Evolutionary conservation across 2,329 filamentous ascomycete genomes (phyloP).

Genomic region (Cladosporium colombiae): DNA sequence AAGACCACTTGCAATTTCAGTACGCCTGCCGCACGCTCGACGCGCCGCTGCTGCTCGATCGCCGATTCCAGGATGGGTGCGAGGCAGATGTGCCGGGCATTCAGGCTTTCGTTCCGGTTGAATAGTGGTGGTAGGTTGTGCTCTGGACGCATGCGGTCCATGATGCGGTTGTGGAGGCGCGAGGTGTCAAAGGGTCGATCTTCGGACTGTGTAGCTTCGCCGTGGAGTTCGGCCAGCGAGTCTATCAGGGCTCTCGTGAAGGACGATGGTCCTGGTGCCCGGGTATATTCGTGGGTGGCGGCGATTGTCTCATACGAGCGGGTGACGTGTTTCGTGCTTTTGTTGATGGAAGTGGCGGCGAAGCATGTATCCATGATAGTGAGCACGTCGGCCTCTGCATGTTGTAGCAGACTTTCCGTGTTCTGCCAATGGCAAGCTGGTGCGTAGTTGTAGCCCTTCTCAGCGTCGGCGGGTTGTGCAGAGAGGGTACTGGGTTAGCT

Average conservation of each 20-base stretch:
- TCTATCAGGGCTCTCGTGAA: neutral
- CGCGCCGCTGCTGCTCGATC: slow-evolving; percentile 47
- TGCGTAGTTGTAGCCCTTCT: too few relatives aligned
- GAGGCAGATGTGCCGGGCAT: slow-evolving; percentile 2
- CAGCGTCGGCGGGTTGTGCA: too few relatives aligned
- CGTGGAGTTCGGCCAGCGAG: neutral
- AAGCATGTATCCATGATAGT: slow-evolving; percentile 44
- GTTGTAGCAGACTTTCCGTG: slow-evolving; percentile 35
- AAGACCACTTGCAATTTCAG: neutral
- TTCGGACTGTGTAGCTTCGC: neutral
- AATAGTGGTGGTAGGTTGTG: neutral
- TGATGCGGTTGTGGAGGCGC: neutral
- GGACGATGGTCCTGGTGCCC: neutral
- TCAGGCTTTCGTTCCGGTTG: neutral
- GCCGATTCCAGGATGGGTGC: neutral
- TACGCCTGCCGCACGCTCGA: slow-evolving; percentile 40
- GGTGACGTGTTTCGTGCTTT: slow-evolving; percentile 22
- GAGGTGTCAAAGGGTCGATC: neutral
- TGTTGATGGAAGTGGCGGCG: slow-evolving; percentile 29
- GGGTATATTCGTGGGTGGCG: neutral
- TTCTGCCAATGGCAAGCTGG: slow-evolving; percentile 33
- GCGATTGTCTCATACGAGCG: slow-evolving; percentile 1
- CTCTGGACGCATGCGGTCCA: neutral
- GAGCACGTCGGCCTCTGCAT: slow-evolving; percentile 39
- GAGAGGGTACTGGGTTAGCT: too few relatives aligned